Evolutionary conservation across 2,329 filamentous ascomycete genomes (phyloP), one percentile per base, ranked within the genome.

Genomic region (Harringtonia lauricola): DNA sequence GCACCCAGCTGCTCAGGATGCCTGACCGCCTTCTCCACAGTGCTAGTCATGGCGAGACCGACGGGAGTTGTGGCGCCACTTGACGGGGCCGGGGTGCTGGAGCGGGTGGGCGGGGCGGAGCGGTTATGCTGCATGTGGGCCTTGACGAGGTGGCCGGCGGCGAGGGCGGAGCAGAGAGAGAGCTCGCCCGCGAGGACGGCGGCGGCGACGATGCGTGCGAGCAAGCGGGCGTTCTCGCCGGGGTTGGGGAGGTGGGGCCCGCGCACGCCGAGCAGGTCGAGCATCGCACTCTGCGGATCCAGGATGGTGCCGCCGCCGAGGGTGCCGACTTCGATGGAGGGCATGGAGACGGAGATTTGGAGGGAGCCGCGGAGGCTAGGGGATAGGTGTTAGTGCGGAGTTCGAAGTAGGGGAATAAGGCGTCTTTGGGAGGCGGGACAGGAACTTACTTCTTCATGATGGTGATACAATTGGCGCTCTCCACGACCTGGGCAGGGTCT

Each of bases 381-480:
- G 17, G 17, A 8, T 9, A 41, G 17, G 14, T 8, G 18, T 9
- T 34, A 40, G 12, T 10, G 10, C 9, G 19, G 8, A 8, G 13
- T 12, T 18, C 10, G 35, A 35, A 31, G 15, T 17, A 36, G 31
- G 29, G 15, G 29, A 73, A 12, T 45, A 39, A 21, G 31, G n/a
- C n/a, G n/a, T n/a, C n/a, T n/a, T n/a, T n/a, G n/a, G n/a, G n/a
- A n/a, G n/a, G n/a, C n/a, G n/a, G n/a, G n/a, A n/a, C n/a, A n/a
- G n/a, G n/a, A n/a, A 80, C 87, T 79, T 74, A 95, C 90, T 96
- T 98, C 68, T 86, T 94, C 92, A 98, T 98, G 47, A 94, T 86
- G 22, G 90, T 96, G 56, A 98, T 98, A 66, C 92, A 98, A 66
- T 95, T 96, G 59, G 82, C 79, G 62, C 87, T 94, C 72, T 98